These are phyloP conservation scores for Annulohypoxylon stygium DNA, from an alignment of 495 filamentous ascomycete genomes.

Conservation along the genomic window DNA sequence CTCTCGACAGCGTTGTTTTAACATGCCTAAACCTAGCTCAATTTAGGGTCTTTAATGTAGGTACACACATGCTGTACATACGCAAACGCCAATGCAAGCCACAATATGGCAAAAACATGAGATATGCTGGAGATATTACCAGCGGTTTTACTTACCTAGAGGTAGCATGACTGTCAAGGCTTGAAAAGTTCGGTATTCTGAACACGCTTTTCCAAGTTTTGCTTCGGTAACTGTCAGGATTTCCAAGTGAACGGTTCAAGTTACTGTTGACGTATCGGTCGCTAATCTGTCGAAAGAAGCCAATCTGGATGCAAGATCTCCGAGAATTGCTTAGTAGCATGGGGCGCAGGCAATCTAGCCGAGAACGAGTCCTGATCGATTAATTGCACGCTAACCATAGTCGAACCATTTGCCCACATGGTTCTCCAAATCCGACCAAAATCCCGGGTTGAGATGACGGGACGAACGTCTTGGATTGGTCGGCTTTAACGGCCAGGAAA, in stretches of 20 bases:
- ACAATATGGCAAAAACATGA: neutral
- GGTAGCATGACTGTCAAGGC: neutral
- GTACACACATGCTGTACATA: neutral
- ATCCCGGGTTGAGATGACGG: slow-evolving; percentile 41
- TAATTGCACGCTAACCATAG: slow-evolving; percentile 46
- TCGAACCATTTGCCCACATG: slow-evolving; percentile 47
- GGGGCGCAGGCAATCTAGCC: slow-evolving; percentile 48
- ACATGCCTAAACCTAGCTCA: neutral
- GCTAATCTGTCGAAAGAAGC: slow-evolving; percentile 48
- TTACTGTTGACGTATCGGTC: slow-evolving; percentile 41
- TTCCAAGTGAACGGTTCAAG: slow-evolving; percentile 28
- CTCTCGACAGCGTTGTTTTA: neutral
- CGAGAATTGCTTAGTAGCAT: slow-evolving; percentile 43
- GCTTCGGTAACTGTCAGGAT: slow-evolving; percentile 21
- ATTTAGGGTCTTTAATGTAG: neutral
- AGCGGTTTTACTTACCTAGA: neutral
- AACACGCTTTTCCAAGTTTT: neutral
- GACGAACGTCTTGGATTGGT: slow-evolving; percentile 43
- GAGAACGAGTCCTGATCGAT: slow-evolving; percentile 47
- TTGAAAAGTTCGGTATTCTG: neutral
- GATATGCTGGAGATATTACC: neutral
- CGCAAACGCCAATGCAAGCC: neutral
- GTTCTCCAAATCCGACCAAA: slow-evolving; percentile 50
- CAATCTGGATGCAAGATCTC: slow-evolving; percentile 50
- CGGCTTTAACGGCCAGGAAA: slow-evolving; percentile 17